Evolutionary conservation across 2,329 filamentous ascomycete genomes (phyloP).

Genomic region (Aureobasidium namibiae): DNA sequence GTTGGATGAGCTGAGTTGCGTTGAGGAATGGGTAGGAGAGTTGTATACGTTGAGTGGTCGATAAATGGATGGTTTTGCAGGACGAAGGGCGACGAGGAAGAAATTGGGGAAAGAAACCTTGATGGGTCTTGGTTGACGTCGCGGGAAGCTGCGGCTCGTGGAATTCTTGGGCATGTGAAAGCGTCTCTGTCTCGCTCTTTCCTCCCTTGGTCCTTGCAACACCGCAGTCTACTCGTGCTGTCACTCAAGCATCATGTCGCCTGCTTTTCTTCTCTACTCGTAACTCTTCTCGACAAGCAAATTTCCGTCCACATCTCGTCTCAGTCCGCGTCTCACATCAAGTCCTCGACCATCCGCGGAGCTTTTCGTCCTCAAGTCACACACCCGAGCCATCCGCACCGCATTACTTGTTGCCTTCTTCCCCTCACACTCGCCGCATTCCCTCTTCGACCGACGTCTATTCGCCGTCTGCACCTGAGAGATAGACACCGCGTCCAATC

Average conservation of each 20-base stretch:
- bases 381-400: neutral
- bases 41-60: neutral
- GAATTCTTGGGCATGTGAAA: neutral
- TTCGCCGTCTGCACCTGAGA: neutral
- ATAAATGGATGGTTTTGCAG: neutral
- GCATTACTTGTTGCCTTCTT: neutral
- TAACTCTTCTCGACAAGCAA: neutral
- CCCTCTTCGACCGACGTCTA: too few relatives aligned
- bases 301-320: too few relatives aligned
- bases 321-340: neutral
- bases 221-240: neutral
- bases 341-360: neutral
- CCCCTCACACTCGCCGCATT: neutral
- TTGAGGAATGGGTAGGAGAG: neutral
- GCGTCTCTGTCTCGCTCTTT: too few relatives aligned
- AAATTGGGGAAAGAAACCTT: neutral
- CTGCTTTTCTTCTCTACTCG: neutral
- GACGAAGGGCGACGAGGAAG: neutral
- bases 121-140: neutral
- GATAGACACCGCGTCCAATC: neutral
- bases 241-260: neutral
- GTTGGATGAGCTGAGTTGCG: neutral
- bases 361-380: neutral
- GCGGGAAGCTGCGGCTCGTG: neutral
- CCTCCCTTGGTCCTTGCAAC: neutral